Percentiles rank a stretch among this genome's conserved stretches.
Evolutionary conservation across 1,284 basidiomycete genomes (phyloP).

Genomic region (Amylostereum areolatum): DNA sequence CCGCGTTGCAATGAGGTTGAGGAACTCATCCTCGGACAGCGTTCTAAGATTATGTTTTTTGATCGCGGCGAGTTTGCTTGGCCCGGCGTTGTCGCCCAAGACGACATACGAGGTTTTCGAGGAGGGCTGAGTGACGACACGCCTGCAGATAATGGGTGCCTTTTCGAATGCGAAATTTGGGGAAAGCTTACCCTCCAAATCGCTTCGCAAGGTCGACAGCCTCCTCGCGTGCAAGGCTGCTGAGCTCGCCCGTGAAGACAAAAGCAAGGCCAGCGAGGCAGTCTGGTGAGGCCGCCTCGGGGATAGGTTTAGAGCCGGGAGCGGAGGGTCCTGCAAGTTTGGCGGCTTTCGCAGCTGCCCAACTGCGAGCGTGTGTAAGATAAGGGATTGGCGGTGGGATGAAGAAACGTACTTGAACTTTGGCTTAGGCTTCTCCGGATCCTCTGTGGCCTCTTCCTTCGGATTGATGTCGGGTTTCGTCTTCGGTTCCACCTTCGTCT

Average conservation of each 20-base stretch:
- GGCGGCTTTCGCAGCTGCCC: conserved; percentile 60
- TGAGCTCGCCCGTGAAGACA: conserved; percentile 94
- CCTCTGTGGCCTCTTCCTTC: conserved; percentile 17
- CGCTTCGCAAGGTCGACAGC: conserved; percentile 87
- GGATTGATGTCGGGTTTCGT: conserved; percentile 1
- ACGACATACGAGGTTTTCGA: conserved; percentile 90
- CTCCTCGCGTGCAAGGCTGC: conserved; percentile 85
- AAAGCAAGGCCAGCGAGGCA: conserved; percentile 86
- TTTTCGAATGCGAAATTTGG: not conserved
- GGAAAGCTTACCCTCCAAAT: conserved; percentile 71
- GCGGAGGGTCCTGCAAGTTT: conserved; percentile 67
- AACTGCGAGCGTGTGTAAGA: conserved; percentile 32
- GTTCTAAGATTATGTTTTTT: conserved; percentile 74
- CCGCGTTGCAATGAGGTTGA: conserved; percentile 74
- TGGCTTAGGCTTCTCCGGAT: conserved; percentile 20
- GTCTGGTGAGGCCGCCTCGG: conserved; percentile 64
- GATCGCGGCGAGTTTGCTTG: conserved; percentile 82
- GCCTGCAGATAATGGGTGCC: conserved; percentile 37
- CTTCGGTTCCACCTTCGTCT: conserved; percentile 8
- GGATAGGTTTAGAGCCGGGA: conserved; percentile 81
- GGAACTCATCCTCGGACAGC: conserved; percentile 84
- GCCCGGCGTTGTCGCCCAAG: conserved; percentile 84
- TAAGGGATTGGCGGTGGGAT: not conserved
- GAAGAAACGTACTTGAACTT: conserved; percentile 26
- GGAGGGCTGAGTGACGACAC: conserved; percentile 84